phyloP scores from a whole-genome alignment of 495 filamentous ascomycete species.

The Chaetomium fimeti region DNA sequence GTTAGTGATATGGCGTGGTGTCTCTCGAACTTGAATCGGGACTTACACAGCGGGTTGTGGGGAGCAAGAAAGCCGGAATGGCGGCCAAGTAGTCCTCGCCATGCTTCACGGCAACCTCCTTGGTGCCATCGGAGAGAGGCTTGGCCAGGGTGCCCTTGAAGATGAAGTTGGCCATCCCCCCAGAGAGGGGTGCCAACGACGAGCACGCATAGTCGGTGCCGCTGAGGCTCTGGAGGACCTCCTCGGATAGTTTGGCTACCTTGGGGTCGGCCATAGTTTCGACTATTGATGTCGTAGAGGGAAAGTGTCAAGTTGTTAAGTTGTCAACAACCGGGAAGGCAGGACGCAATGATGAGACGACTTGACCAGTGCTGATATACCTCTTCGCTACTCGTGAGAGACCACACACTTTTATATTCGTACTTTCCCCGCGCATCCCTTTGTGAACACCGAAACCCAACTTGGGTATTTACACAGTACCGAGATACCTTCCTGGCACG shows the following conservation, averaged over 20 bases:
- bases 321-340: background rate
- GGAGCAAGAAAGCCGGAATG: conserved; percentile 48
- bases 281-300: background rate
- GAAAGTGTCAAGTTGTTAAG: too few relatives aligned
- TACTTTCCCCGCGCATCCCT: background rate
- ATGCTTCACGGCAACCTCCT: conserved; percentile 56
- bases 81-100: conserved; percentile 52
- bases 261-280: conserved; percentile 17
- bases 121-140: conserved; percentile 42
- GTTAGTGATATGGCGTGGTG: background rate
- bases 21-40: background rate
- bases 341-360: background rate
- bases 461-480: background rate
- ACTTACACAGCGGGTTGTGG: conserved; percentile 53
- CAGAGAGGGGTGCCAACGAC: conserved; percentile 48
- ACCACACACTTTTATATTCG: background rate
- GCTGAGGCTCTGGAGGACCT: conserved; percentile 37
- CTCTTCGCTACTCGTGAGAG: background rate
- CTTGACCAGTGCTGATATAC: background rate
- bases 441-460: background rate
- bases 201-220: conserved; percentile 52
- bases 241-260: conserved; percentile 25
- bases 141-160: conserved; percentile 51
- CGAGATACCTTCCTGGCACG: too few relatives aligned
- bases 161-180: conserved; percentile 60